Base-by-base conservation (phyloP, 2,329 filamentous ascomycete species). In the Xylaria sp. region DNA sequence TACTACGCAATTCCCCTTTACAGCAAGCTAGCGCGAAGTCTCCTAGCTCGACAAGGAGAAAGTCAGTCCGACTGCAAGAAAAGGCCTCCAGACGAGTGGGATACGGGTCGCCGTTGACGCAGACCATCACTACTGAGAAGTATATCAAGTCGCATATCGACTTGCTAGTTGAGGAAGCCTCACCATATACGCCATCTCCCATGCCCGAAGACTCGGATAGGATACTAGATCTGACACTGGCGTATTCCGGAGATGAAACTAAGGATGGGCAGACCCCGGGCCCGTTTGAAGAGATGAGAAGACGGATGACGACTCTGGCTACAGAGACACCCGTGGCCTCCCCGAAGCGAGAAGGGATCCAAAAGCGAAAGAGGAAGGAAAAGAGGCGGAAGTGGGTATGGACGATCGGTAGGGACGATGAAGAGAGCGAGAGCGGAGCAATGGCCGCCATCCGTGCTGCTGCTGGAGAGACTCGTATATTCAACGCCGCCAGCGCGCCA, bases 341-440 rank as follows among this genome's bases (percentile, higher is more conserved):
- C 0, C 78, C 81, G 3, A 75, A 80, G 1, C 73, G 79, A 4
- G 81, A 80, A 0, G 84, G 84, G 1, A 80, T 86, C 57, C 83
- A 84, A n/a, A 89, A 88, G 76, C 82, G 84, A 10, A 88, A 84
- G 76, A 79, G 80, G 39, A 83, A 82, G 75, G 89, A 90, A 72
- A 90, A 89, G 83, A 89, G 87, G 78, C 82, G 88, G 13, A 85
- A 85, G 52, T 91, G 89, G 89, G 86, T 89, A 43, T 91, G 89
- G 89, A 91, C 89, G 1, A 90, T 91, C 54, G 87, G 85, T 2
- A 83, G 85, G 67, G 86, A 87, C 0, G 80, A 79, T 1, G 80
- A 79, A 4, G 80, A 83, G 8, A 80, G 82, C 15, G 83, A 57
- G 80, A 82, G 64, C 43, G 83, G 81, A 0, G 82, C 83, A 2